Evolutionary conservation across 495 filamentous ascomycete species (phyloP).

Genomic region (Cercophora newfieldiana): DNA sequence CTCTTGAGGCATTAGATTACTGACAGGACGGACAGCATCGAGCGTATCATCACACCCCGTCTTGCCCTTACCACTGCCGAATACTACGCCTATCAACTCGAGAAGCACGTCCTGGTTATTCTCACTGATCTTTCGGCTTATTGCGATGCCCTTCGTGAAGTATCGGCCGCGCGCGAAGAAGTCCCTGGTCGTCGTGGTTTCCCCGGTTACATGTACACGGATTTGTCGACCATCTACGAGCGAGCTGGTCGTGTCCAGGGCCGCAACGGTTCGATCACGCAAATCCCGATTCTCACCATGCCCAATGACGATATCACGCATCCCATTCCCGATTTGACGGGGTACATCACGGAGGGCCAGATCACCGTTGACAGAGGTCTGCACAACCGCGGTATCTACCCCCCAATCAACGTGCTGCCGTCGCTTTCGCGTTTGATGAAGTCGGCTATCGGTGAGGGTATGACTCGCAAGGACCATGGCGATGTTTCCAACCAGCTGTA

Average conservation of each 20-base stretch:
- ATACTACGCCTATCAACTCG: conserved; percentile 99
- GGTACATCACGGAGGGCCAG: conserved; percentile 98
- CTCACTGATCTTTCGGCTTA: conserved; percentile 97
- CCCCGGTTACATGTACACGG: conserved; percentile 99
- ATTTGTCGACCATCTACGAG: conserved; percentile 99
- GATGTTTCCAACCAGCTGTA: conserved; percentile 99
- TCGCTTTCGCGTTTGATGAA: conserved; percentile 99
- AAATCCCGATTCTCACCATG: conserved; percentile 99
- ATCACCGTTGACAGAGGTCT: conserved; percentile 97
- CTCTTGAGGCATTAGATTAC: conserved; percentile 16
- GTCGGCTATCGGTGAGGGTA: conserved; percentile 95
- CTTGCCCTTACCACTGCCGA: conserved; percentile 97
- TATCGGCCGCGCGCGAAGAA: conserved; percentile 97
- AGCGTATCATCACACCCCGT: conserved; percentile 99
- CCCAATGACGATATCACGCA: conserved; percentile 99
- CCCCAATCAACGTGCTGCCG: conserved; percentile 97
- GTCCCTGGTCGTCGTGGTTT: conserved; percentile 99
- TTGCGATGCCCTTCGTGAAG: conserved; percentile 97
- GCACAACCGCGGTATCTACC: conserved; percentile 94
- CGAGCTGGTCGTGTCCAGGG: conserved; percentile 97
- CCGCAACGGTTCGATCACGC: conserved; percentile 96
- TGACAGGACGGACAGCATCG: conserved; percentile 65
- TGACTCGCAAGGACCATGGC: conserved; percentile 92
- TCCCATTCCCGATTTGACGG: conserved; percentile 97
- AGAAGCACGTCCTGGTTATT: conserved; percentile 99